phyloP scores from a whole-genome alignment of 768 basidiomycete species.

The Lactarius sp. region DNA sequence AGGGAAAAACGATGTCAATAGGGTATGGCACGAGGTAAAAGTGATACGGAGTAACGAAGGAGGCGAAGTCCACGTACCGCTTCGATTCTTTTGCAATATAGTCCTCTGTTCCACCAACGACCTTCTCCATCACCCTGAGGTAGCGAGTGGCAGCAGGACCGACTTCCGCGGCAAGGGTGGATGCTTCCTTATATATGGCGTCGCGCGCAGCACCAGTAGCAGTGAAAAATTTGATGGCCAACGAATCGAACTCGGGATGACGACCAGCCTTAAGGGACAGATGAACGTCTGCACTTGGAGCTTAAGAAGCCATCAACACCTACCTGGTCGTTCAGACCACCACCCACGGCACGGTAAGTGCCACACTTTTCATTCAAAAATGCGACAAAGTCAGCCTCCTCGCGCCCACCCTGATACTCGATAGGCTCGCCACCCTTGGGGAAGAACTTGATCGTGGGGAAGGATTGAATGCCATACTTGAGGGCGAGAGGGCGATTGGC shows the following conservation, averaged over 20 bases:
- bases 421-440: slow-evolving; percentile 57
- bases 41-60: neutral
- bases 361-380: slow-evolving; percentile 88
- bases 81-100: slow-evolving; percentile 85
- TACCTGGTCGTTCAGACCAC: slow-evolving; percentile 69
- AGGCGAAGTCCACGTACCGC: slow-evolving; percentile 47
- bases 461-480: slow-evolving; percentile 71
- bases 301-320: neutral
- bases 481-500: slow-evolving; percentile 65
- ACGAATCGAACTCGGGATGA: slow-evolving; percentile 63
- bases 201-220: slow-evolving; percentile 53
- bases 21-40: slow-evolving; percentile 21
- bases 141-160: slow-evolving; percentile 69
- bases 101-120: slow-evolving; percentile 58
- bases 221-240: slow-evolving; percentile 72
- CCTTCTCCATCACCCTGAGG: slow-evolving; percentile 85
- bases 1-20: slow-evolving; percentile 17
- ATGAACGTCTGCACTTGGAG: neutral
- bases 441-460: slow-evolving; percentile 97
- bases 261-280: slow-evolving; percentile 64
- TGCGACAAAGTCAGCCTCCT: slow-evolving; percentile 67
- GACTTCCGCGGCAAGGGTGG: slow-evolving; percentile 43
- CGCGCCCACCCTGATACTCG: slow-evolving; percentile 64
- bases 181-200: slow-evolving; percentile 63
- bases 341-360: slow-evolving; percentile 76